Evolutionary conservation across 1,139 yeast species (phyloP).

Genomic region (Diutina scorzettiae): DNA sequence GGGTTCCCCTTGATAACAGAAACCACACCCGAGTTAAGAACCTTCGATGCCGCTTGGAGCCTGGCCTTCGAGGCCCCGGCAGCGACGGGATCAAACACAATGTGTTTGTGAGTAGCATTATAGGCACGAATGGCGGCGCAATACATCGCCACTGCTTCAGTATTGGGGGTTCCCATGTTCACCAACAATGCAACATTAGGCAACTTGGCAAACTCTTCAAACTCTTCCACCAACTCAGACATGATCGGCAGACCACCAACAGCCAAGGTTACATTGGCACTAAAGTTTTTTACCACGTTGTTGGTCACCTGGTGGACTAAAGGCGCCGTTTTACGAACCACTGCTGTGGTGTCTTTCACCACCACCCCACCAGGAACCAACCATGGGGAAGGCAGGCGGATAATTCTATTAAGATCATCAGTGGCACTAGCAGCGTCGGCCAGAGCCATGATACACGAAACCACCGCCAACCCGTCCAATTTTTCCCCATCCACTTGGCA

Average conservation of each 20-base stretch:
- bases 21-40: conserved; percentile 48
- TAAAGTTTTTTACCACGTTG: conserved; percentile 76
- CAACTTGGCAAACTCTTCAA: conserved; percentile 43
- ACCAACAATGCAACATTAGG: conserved; percentile 48
- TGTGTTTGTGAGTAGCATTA: conserved; percentile 44
- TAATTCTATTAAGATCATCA: conserved; percentile 14
- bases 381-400: conserved; percentile 10
- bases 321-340: conserved; percentile 26
- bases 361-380: not conserved
- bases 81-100: conserved; percentile 86
- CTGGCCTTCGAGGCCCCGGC: conserved; percentile 72
- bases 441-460: conserved; percentile 74
- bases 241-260: conserved; percentile 83
- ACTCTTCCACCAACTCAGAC: conserved; percentile 73
- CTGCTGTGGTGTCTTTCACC: not conserved
- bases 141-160: conserved; percentile 31
- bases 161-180: conserved; percentile 67
- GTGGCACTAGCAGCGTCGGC: conserved; percentile 48
- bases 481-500: conserved; percentile 34
- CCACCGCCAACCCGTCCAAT: conserved; percentile 76
- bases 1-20: conserved; percentile 78
- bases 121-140: conserved; percentile 46
- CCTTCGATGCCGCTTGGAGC: conserved; percentile 28
- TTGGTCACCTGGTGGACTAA: conserved; percentile 84
- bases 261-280: conserved; percentile 84